Evolutionary conservation across 768 basidiomycete genomes (phyloP), one percentile per base, ranked within the genome.

Genomic region (Hygrophoropsis aurantiaca): DNA sequence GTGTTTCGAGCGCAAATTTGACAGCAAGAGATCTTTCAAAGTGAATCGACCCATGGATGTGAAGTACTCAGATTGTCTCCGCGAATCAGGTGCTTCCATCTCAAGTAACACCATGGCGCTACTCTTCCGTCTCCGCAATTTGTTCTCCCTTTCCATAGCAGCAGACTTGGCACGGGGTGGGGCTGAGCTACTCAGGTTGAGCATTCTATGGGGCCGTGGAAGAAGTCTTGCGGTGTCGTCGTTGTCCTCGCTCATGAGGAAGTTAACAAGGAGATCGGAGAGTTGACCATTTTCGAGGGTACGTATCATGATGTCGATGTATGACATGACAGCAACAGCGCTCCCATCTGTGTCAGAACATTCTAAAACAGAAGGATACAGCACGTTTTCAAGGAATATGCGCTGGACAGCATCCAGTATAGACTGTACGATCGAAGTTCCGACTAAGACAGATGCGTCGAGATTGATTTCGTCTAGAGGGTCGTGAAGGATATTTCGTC

Each of bases 291-390:
- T 74, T 27, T 80, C 75, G 5, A 94, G 74, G 0, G 85, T 90
- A 47, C 82, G 78, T 43, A 93, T 75, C 77, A 92, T 87, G 58
- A 91, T 80, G 55, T 97, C 92, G 53, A 97, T 83, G 61, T 98
- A 97, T 13, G 89, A 91, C 80, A 97, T 84, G 45, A 98, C 94
- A 9, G 95, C 94, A 2, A 97, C 87, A 0, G 94, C 90, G 51
- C 93, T 95, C n/a, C 95, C 95, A 62, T 97, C 95, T 4, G 75
- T 61, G 50, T 91, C 90, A 0, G 94, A 94, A 66, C 92, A 94
- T 61, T 97, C 94, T 40, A 97, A 74, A 42, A 98, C 81, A 9
- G 92, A 90, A 0, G 95, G 90, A 62, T 95, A 95, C 24, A 98
- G 70, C 18, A 97, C 86, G 56, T 93, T 95, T 67, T 94, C 88